phyloP scores from a whole-genome alignment of 495 filamentous ascomycete genomes.

The Hyphodiscus hymeniophilus region DNA sequence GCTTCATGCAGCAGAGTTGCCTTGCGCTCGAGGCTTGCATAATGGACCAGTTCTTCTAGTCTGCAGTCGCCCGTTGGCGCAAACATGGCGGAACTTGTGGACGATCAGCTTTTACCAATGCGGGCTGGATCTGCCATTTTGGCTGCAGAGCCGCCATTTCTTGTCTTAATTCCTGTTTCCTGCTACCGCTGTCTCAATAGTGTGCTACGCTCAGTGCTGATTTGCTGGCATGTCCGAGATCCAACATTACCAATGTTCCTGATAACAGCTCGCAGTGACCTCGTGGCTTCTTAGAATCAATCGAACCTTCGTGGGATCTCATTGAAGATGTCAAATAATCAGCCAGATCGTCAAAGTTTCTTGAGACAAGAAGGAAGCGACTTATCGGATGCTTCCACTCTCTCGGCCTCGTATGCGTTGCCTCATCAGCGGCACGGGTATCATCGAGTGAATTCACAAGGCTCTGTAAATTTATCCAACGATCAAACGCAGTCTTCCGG shows the following conservation, averaged over 20 bases:
- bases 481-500: not conserved
- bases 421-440: not conserved
- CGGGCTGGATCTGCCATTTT: too few species aligned
- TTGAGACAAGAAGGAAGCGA: not conserved
- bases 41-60: too few species aligned
- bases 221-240: not conserved
- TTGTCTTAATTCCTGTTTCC: too few species aligned
- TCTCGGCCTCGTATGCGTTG: not conserved
- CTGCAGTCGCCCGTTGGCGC: too few species aligned
- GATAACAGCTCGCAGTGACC: not conserved
- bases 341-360: not conserved
- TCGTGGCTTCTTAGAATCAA: not conserved
- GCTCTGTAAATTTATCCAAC: not conserved
- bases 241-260: too few species aligned
- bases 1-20: too few species aligned
- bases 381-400: not conserved
- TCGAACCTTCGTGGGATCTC: not conserved
- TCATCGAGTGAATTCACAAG: slow-evolving; percentile 2
- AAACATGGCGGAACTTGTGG: too few species aligned
- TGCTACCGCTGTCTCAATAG: too few species aligned
- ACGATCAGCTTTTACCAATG: too few species aligned
- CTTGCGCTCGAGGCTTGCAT: too few species aligned
- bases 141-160: too few species aligned
- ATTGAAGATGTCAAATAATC: not conserved
- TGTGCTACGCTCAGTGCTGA: not conserved